phyloP scores from a whole-genome alignment of 768 basidiomycete genomes.

The Hygrocybe punicea region DNA sequence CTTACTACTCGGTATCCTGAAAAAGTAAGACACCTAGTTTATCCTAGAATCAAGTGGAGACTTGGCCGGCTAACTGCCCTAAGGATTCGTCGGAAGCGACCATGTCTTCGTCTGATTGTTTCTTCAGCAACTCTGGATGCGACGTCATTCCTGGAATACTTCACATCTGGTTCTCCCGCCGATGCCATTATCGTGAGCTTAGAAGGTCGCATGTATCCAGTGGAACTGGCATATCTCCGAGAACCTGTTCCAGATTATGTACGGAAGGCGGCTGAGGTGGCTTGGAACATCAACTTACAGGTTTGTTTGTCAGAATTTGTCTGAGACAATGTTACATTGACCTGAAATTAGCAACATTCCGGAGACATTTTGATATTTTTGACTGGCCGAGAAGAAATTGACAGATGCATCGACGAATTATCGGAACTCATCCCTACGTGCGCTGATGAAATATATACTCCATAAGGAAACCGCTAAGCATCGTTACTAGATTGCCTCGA shows the following conservation, averaged over 20 bases:
- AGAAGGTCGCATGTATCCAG: conserved; percentile 93
- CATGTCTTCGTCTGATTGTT: conserved; percentile 84
- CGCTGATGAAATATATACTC: background rate
- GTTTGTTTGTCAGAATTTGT: conserved; percentile 37
- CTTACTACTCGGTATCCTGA: conserved; percentile 82
- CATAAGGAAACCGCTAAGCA: background rate
- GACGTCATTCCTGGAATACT: conserved; percentile 83
- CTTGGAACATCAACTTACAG: conserved; percentile 78
- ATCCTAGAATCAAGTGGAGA: background rate
- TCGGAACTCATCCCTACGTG: conserved; percentile 76
- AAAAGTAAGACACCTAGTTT: conserved; percentile 62
- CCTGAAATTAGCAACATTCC: conserved; percentile 54
- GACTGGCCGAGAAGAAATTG: conserved; percentile 96
- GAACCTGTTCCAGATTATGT: conserved; percentile 81
- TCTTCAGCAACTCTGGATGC: conserved; percentile 98
- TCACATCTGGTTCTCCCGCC: conserved; percentile 59
- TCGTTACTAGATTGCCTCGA: conserved; percentile 45
- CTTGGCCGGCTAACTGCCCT: conserved; percentile 5
- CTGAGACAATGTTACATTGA: conserved; percentile 1
- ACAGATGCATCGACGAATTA: conserved; percentile 76
- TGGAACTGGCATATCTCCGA: conserved; percentile 84
- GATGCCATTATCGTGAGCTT: conserved; percentile 84
- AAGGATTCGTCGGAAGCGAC: conserved; percentile 89
- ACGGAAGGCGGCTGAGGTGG: conserved; percentile 73
- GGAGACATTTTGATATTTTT: conserved; percentile 94